Percentiles rank a stretch among this genome's conserved stretches.
Conservation (phyloP, 345 rosid species). For the Eucalyptus polyanthemos region DNA sequence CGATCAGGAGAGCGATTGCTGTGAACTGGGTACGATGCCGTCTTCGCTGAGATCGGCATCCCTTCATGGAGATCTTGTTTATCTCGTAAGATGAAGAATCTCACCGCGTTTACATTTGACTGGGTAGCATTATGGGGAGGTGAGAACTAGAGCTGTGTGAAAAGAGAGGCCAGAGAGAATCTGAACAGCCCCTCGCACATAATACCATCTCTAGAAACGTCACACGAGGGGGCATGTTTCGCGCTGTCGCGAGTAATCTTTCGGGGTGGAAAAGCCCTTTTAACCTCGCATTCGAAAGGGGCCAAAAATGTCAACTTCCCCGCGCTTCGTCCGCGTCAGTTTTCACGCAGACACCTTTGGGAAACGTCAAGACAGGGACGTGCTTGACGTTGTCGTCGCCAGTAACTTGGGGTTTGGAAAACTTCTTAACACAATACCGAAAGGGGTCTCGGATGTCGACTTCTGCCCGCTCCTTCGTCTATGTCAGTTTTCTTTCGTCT, state of each 20-base stretch:
- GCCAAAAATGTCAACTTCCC: neutral
- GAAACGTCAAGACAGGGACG: neutral
- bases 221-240: neutral
- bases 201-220: neutral
- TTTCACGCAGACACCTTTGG: neutral
- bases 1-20: neutral
- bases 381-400: neutral
- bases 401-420: neutral
- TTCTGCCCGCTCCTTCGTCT: neutral
- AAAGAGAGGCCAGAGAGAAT: neutral
- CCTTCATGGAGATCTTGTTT: neutral
- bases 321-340: neutral
- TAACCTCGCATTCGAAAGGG: neutral
- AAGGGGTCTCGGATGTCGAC: neutral
- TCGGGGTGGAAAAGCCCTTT: neutral
- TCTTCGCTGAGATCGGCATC: neutral
- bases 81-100: neutral
- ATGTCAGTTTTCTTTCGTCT: neutral
- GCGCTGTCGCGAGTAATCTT: neutral
- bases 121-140: neutral
- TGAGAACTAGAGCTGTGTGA: neutral
- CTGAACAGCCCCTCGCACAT: neutral
- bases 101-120: neutral
- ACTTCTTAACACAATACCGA: neutral
- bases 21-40: neutral